Percentiles rank a stretch among this genome's conserved stretches.
Conservation (phyloP, 2,329 filamentous ascomycete species). For the Diaporthe sp. region DNA sequence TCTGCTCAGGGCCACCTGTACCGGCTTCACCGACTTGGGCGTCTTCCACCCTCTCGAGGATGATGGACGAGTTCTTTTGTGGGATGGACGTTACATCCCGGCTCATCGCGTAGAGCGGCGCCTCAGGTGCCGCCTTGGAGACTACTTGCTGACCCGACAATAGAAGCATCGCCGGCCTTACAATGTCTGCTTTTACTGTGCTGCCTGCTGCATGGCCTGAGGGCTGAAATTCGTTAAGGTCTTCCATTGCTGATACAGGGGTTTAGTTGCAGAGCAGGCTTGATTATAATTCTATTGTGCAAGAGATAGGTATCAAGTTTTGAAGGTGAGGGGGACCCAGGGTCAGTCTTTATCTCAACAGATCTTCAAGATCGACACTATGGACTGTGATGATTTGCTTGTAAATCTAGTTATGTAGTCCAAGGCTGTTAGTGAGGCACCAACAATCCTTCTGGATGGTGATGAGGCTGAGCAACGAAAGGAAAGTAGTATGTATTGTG, state of each 20-base stretch:
- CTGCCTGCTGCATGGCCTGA: neutral
- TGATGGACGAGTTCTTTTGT: neutral
- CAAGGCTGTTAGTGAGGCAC: constrained; percentile 1
- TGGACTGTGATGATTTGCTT: neutral
- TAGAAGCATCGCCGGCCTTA: neutral
- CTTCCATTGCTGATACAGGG: neutral
- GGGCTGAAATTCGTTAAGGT: neutral
- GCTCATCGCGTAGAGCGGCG: neutral
- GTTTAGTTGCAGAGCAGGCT: neutral
- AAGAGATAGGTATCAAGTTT: too few relatives aligned
- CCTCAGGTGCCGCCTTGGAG: neutral
- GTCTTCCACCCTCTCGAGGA: neutral
- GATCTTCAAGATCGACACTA: neutral
- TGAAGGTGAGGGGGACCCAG: neutral
- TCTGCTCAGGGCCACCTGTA: neutral
- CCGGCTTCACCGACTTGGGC: accelerated
- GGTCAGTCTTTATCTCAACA: neutral
- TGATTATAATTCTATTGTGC: neutral
- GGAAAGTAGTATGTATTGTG: neutral
- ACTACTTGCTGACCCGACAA: neutral
- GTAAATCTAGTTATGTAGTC: neutral
- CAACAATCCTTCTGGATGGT: neutral
- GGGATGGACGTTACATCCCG: neutral
- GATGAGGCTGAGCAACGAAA: neutral
- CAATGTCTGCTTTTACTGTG: neutral